Base-by-base conservation (phyloP, 768 basidiomycete species). In the Hydnomerulius pinastri region DNA sequence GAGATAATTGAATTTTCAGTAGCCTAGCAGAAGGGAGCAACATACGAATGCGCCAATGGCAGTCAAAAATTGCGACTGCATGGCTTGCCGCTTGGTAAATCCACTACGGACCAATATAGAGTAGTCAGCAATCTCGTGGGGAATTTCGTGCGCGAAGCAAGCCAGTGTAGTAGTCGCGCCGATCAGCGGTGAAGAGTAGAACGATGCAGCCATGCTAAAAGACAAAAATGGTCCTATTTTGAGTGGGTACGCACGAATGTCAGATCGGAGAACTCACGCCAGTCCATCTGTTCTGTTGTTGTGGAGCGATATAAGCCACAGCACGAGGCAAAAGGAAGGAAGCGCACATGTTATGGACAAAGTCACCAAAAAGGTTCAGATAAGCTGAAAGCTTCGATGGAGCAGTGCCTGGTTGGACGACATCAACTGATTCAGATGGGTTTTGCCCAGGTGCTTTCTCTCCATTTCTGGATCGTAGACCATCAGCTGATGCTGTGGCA, bases 51-150 rank as follows among this genome's bases (percentile, higher is more conserved):
- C 93, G 39, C 93, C 92, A 46, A 94, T 77, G 23, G 93, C 93
- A 28, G 93, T 96, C 50, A 94, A 64, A 70, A 94, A 95, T 64
- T 96, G 93, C 27, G 88, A 90, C 61, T 87, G 86, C 92, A 96
- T 94, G 2, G 93, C 93, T 66, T 95, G 91, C 58, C 73, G 76
- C 70, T 96, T 96, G 23, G 86, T 90, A 66, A 95, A 94, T 4
- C 93, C 92, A 59, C 89, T 91, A 35, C 89, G 85, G 41, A 94
- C 82, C 29, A 94, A 75, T 57, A 95, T 94, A n/a, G 90, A 92
- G 63, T 94, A 95, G 66, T 95, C 93, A n/a, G 92, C 93, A 54
- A 96, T 95, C 76, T 96, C 92, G 62, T 96, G 92, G 15, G 93
- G 93, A 46, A 96, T 95, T 70, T 96, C 92, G 66, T 96, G 92